Conservation (phyloP, 352 stramenopile species). For the Phytophthora sp. region DNA sequence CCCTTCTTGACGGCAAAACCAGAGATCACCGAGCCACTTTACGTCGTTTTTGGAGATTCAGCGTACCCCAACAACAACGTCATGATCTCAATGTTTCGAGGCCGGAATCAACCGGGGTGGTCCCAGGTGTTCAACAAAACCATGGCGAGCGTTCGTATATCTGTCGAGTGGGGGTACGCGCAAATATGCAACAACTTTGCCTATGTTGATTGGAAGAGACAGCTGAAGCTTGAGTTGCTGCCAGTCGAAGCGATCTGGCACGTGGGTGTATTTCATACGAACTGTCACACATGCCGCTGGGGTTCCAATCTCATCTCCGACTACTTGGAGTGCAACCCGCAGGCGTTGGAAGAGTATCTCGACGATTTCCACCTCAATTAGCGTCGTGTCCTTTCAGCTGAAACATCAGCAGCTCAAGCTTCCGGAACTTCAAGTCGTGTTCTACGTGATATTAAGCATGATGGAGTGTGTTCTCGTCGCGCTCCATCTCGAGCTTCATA, state of each 20-base stretch:
- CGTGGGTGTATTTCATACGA: not conserved
- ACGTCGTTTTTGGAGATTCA: not conserved
- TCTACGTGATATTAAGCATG: too few species aligned
- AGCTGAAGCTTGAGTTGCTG: not conserved
- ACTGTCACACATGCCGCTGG: not conserved
- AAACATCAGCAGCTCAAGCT: not conserved
- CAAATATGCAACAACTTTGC: not conserved
- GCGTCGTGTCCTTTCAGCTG: not conserved
- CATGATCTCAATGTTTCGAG: not conserved
- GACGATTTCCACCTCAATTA: not conserved
- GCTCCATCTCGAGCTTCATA: too few species aligned
- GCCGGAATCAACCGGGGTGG: not conserved
- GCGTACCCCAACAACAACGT: not conserved
- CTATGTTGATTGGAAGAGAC: not conserved
- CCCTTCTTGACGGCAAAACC: not conserved
- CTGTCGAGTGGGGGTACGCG: not conserved
- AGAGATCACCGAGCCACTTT: too few species aligned
- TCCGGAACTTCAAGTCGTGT: not conserved
- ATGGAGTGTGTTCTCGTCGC: too few species aligned
- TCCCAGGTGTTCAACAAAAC: not conserved
- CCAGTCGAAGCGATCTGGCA: not conserved
- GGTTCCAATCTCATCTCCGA: not conserved
- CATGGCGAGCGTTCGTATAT: not conserved
- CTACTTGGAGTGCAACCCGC: not conserved
- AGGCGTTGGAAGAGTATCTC: not conserved